Evolutionary conservation across 495 filamentous ascomycete genomes (phyloP).

Genomic region (Antarctomyces pellizariae): DNA sequence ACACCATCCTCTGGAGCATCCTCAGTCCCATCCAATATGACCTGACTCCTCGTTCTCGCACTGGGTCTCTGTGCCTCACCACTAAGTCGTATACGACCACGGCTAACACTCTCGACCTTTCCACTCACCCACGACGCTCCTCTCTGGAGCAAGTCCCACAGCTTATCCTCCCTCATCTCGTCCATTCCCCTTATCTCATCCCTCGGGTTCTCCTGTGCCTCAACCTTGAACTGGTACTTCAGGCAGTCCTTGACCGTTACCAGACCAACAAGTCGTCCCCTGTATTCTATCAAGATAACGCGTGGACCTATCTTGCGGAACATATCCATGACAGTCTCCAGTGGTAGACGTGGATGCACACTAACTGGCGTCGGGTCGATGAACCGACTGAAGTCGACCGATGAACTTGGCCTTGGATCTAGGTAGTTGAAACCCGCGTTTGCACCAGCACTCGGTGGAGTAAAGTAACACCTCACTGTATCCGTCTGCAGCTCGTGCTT

Average conservation of each 20-base stretch:
- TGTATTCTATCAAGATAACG: constrained; percentile 80
- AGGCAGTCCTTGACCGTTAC: constrained; percentile 95
- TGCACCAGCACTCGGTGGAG: constrained; percentile 25
- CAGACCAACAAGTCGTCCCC: constrained; percentile 56
- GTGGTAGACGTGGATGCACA: constrained; percentile 72
- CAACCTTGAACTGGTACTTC: constrained; percentile 93
- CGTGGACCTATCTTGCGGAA: constrained; percentile 97
- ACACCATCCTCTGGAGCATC: constrained; percentile 30
- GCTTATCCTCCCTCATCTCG: constrained; percentile 37
- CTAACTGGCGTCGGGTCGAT: constrained; percentile 79
- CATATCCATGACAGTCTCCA: constrained; percentile 96
- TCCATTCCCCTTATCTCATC: constrained; percentile 18
- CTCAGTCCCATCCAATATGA: constrained; percentile 44
- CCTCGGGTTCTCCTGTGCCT: constrained; percentile 61
- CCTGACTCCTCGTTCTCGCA: constrained; percentile 9
- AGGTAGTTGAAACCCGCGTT: constrained; percentile 28
- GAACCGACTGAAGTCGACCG: constrained; percentile 68
- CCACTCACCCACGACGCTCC: constrained; percentile 31
- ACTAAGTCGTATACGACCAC: constrained; percentile 24
- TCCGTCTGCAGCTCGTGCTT: constrained; percentile 35
- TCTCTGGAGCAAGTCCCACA: constrained; percentile 41
- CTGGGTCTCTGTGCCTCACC: constrained; percentile 6
- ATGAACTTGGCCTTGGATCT: constrained; percentile 32
- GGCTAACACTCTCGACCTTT: constrained; percentile 21
- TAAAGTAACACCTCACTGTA: constrained; percentile 71